A percentile compares a stretch with the other conserved stretches of the same genome.
phyloP scores from a whole-genome alignment of 163 green algal genomes.

The Prototheca cutis region DNA sequence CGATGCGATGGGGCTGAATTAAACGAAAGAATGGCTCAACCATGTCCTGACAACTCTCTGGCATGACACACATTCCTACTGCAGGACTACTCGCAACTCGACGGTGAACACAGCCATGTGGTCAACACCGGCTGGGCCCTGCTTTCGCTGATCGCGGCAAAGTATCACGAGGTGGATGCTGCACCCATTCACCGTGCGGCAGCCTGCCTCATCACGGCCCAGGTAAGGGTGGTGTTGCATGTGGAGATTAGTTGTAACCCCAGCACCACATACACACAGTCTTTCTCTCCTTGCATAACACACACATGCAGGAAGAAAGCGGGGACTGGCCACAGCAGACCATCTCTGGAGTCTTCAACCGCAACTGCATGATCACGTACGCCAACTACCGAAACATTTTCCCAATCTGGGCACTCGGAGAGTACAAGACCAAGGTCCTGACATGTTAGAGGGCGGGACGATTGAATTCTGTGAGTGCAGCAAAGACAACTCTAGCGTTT shows the following conservation, averaged over 20 bases:
- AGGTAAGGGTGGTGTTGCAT: too few relatives aligned
- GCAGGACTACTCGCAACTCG: conserved; percentile 65
- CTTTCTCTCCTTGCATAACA: too few relatives aligned
- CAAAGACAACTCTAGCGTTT: too few relatives aligned
- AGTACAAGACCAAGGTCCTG: conserved; percentile 71
- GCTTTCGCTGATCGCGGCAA: conserved; percentile 70
- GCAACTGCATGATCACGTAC: conserved; percentile 99
- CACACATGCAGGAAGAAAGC: conserved; percentile 9
- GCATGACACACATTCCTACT: neutral
- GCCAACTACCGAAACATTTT: conserved; percentile 99
- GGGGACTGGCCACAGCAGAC: conserved; percentile 85
- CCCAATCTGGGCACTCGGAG: conserved; percentile 92
- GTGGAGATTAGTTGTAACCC: too few relatives aligned
- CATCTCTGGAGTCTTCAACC: conserved; percentile 98
- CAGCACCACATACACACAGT: too few relatives aligned
- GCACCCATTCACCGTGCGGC: conserved; percentile 45
- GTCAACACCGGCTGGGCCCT: conserved; percentile 97
- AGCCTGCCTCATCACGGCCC: conserved; percentile 22
- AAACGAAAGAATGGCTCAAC: neutral
- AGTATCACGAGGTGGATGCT: conserved; percentile 54
- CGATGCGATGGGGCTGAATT: neutral
- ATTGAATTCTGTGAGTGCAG: too few relatives aligned
- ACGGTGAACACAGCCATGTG: conserved; percentile 64
- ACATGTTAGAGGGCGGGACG: too few relatives aligned
- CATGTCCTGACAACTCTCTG: neutral